phyloP scores from a whole-genome alignment of 83 land plant species.

The Diphasiastrum complanatum region DNA sequence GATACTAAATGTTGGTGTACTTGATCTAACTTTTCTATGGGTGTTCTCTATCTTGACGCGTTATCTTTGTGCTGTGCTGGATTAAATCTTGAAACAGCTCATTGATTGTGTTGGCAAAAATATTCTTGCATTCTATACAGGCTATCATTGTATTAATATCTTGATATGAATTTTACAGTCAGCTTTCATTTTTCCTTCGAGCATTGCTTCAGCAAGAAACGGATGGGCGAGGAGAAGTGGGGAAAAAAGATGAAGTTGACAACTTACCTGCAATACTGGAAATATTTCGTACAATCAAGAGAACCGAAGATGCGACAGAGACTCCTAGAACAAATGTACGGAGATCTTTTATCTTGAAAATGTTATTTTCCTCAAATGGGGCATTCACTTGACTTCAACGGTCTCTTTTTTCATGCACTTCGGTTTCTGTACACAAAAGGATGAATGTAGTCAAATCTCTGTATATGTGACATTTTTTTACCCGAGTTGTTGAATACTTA shows the following conservation, averaged over 20 bases:
- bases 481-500: too few relatives aligned
- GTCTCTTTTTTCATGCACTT: too few relatives aligned
- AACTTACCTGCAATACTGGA: slow-evolving; percentile 40
- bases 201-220: slow-evolving; percentile 36
- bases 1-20: too few relatives aligned
- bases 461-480: too few relatives aligned
- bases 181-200: slow-evolving; percentile 42
- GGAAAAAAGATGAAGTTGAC: slow-evolving; percentile 30
- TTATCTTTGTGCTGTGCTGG: too few relatives aligned
- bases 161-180: slow-evolving; percentile 36
- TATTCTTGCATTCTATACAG: background rate
- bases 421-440: too few relatives aligned
- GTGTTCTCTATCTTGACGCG: too few relatives aligned
- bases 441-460: too few relatives aligned
- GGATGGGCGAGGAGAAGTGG: slow-evolving; percentile 12
- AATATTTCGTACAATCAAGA: slow-evolving; percentile 72
- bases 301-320: slow-evolving; percentile 69
- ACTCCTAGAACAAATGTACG: slow-evolving; percentile 43
- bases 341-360: background rate
- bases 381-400: too few relatives aligned
- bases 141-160: background rate
- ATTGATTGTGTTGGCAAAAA: background rate
- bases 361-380: too few relatives aligned
- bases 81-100: too few relatives aligned
- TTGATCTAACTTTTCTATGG: too few relatives aligned